Evolutionary conservation across 164 flowering plant species (phyloP), one percentile per base, ranked within the genome.

Genomic region (Umbilicus rupestris): DNA sequence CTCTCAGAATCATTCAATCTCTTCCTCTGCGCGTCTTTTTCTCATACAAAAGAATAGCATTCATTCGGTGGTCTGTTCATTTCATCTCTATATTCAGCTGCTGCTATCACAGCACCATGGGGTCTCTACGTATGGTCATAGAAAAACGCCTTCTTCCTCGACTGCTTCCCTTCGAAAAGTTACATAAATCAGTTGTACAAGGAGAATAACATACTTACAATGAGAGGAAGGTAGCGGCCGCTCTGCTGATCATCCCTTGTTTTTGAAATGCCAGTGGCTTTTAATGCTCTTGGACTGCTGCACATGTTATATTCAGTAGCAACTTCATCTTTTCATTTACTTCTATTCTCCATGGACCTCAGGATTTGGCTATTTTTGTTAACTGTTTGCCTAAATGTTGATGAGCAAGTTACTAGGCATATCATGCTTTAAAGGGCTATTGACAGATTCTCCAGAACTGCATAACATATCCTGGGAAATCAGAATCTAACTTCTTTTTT

Each of bases 391-490:
- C 7, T 55, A 70, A 69, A 76, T 77, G 65, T 74, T 67, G 39
- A 66, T 75, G 76, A 74, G 75, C 8, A 24, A 20, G 7, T 7
- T 76, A 71, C 69, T n/a, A n/a, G n/a, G 39, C n/a, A 74, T 72
- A 74, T 77, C 63, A 41, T 45, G 66, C 72, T 74, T 78, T 83
- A 47, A 29, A 72, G 74, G 69, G 73, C 64, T 44, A 59, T 69
- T 64, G 66, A 50, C 39, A 64, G 82, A 77, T 77, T 78, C 81
- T 70, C 66, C 59, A 74, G 73, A 77, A 77, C 80, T 73, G 77
- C 70, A 75, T 67, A 74, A 74, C 73, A 75, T 72, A 77, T 75
- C 68, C 75, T 66, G 62, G 72, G 50, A 74, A 59, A 83, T 78
- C 81, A 80, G 79, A 82, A 82, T 78, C 81, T 42, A n/a, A 66